These are phyloP conservation scores for Vanrija sp. DNA, from an alignment of 1,284 basidiomycete genomes.

Conservation along the genomic window DNA sequence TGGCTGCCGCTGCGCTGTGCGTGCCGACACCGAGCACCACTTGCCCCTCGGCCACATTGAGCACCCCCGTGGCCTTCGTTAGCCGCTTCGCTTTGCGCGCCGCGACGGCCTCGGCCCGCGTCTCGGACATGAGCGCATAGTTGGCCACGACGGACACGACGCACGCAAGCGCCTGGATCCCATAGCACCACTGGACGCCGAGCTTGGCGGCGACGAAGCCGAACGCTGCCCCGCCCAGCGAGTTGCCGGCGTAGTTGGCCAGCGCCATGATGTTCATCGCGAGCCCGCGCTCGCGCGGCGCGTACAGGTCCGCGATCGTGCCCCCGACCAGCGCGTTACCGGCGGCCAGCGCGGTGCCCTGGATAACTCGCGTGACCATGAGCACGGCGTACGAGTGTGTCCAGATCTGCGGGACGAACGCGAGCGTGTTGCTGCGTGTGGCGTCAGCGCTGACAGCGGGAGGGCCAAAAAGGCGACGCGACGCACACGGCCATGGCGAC, in stretches of 20 bases:
- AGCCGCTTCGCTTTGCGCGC: conserved; percentile 43
- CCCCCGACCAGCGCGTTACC: conserved; percentile 45
- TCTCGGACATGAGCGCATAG: conserved; percentile 44
- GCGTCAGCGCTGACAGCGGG: background rate
- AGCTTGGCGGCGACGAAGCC: conserved; percentile 30
- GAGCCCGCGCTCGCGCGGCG: conserved; percentile 39
- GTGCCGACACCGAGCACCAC: no score
- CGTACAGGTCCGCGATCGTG: conserved; percentile 46
- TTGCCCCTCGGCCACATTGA: conserved; percentile 43
- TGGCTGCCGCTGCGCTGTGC: conserved; percentile 32
- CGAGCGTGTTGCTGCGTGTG: background rate
- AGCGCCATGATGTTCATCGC: conserved; percentile 50
- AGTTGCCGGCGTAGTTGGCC: conserved; percentile 45
- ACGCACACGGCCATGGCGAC: no score
- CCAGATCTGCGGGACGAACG: conserved; percentile 40
- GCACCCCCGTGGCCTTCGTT: conserved; percentile 44
- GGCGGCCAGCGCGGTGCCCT: conserved; percentile 36
- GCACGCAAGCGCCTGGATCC: conserved; percentile 31
- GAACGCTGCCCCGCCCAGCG: conserved; percentile 18
- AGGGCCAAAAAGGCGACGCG: no score
- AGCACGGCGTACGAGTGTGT: conserved; percentile 32
- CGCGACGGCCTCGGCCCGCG: conserved; percentile 52
- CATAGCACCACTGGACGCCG: conserved; percentile 40
- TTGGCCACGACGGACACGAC: conserved; percentile 34
- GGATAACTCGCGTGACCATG: conserved; percentile 37